Base-by-base conservation (phyloP, 75 land plant species). In the Selaginella tamariscina region DNA sequence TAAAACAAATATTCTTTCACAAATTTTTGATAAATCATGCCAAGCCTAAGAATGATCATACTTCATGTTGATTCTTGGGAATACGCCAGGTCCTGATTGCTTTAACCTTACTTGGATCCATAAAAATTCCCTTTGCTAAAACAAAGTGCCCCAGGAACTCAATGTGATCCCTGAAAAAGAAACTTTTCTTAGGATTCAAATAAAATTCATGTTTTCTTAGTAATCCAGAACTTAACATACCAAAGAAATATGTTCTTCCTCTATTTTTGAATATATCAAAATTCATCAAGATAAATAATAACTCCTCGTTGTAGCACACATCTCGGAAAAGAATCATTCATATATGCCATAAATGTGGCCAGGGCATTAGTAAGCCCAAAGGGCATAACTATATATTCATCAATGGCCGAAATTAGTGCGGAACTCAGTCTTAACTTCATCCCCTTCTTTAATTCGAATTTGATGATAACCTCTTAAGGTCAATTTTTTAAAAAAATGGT, bases 311-410 rank as follows among this genome's bases (percentile, higher is more conserved):
- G 62, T n/a, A 27, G n/a, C n/a, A 27, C 5, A 8, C 5, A 59
- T 59, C 24, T 26, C n/a, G 21, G 21, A 59, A 59, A 2, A 27
- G 21, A n/a, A 27, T n/a, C 54, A 49, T 49, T 49, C 54, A 49
- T 49, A 49, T 11, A 20, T 59, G 27, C 26, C 62, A 59, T 59
- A 27, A 59, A 59, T 8, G 62, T 59, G 2, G 62, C n/a, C 8
- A 23, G 62, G 23, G 62, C 62, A 59, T 59, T 59, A 59, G 62
- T 59, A 9, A 59, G 62, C 21, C 62, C 62, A 59, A 59, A 59
- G 26, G 62, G 62, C 62, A 59, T 59, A n/a, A 59, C 62, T 21
- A 59, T 2, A 59, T 23, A 59, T 59, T 59, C 62, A 59, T 59
- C 8, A n/a, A n/a, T 59, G 62, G 26, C 62, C 62, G 23, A 23